Percentiles rank a stretch among this genome's conserved stretches.
Evolutionary conservation across 805 yeast genomes (phyloP).

Genomic region (Candida xiaguanensis): DNA sequence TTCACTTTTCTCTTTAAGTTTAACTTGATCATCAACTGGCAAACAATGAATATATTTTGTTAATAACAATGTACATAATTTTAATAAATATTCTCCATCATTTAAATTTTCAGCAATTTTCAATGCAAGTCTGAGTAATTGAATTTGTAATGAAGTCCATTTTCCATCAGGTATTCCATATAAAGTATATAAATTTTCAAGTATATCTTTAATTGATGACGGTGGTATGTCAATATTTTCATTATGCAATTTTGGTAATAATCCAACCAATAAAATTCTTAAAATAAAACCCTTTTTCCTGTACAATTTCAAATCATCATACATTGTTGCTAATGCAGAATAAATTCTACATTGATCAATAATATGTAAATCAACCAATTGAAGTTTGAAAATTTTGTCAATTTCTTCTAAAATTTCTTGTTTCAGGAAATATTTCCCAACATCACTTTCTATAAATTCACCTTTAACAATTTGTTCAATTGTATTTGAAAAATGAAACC

Average conservation of each 20-base stretch:
- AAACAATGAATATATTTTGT: conserved; percentile 54
- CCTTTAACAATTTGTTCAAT: conserved; percentile 26
- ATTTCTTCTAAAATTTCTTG: conserved; percentile 41
- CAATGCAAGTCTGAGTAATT: conserved; percentile 49
- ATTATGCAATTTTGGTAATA: conserved; percentile 38
- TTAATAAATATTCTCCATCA: conserved; percentile 36
- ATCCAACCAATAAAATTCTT: conserved; percentile 55
- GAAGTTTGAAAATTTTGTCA: conserved; percentile 33
- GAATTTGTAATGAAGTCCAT: conserved; percentile 60
- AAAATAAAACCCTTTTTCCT: conserved; percentile 72
- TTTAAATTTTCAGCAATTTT: conserved; percentile 49
- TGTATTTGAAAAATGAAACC: conserved; percentile 42
- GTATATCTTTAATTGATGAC: conserved; percentile 32
- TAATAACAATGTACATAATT: conserved; percentile 52
- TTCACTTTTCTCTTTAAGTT: conserved; percentile 31
- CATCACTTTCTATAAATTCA: conserved; percentile 3
- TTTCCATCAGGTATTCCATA: conserved; percentile 46
- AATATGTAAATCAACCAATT: conserved; percentile 35
- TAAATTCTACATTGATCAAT: conserved; percentile 60
- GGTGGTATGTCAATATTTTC: background rate
- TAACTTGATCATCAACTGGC: conserved; percentile 54
- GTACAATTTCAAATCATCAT: conserved; percentile 52
- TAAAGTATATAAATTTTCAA: conserved; percentile 46
- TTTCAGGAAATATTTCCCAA: conserved; percentile 17
- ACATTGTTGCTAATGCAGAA: conserved; percentile 62